These are phyloP conservation scores for Hysterangium stoloniferum DNA, from an alignment of 768 basidiomycete genomes.

Conservation along the genomic window DNA sequence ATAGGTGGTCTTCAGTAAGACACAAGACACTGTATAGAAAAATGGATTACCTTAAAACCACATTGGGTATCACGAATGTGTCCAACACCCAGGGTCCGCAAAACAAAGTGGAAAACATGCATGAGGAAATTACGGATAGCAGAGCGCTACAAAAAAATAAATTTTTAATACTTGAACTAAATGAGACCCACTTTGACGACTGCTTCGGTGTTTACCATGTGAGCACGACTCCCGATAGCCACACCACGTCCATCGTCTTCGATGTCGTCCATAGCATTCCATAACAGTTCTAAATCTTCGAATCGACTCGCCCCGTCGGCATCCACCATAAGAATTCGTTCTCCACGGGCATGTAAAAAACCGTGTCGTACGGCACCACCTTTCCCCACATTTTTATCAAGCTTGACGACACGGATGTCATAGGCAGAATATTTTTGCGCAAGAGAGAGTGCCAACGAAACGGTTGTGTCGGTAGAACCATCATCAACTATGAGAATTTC, in stretches of 20 bases:
- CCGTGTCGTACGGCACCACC: slow-evolving; percentile 92
- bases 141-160: slow-evolving; percentile 53
- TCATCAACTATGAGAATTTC: slow-evolving; percentile 90
- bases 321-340: slow-evolving; percentile 82
- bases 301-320: slow-evolving; percentile 92
- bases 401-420: slow-evolving; percentile 70
- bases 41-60: slow-evolving; percentile 66
- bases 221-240: slow-evolving; percentile 80
- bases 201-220: slow-evolving; percentile 85
- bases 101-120: slow-evolving; percentile 86
- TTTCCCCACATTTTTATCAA: slow-evolving; percentile 82
- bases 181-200: slow-evolving; percentile 72
- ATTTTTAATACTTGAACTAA: slow-evolving; percentile 3
- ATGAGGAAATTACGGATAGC: slow-evolving; percentile 84
- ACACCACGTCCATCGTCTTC: slow-evolving; percentile 51
- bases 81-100: slow-evolving; percentile 82
- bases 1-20: not conserved
- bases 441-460: slow-evolving; percentile 52
- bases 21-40: not conserved
- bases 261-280: slow-evolving; percentile 63
- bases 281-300: slow-evolving; percentile 72
- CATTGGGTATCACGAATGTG: slow-evolving; percentile 94
- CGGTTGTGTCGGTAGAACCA: slow-evolving; percentile 75
- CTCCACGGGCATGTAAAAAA: slow-evolving; percentile 73
- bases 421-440: slow-evolving; percentile 44